Evolutionary conservation across 2,329 filamentous ascomycete species (phyloP).

Genomic region (Diaporthe humulicola): DNA sequence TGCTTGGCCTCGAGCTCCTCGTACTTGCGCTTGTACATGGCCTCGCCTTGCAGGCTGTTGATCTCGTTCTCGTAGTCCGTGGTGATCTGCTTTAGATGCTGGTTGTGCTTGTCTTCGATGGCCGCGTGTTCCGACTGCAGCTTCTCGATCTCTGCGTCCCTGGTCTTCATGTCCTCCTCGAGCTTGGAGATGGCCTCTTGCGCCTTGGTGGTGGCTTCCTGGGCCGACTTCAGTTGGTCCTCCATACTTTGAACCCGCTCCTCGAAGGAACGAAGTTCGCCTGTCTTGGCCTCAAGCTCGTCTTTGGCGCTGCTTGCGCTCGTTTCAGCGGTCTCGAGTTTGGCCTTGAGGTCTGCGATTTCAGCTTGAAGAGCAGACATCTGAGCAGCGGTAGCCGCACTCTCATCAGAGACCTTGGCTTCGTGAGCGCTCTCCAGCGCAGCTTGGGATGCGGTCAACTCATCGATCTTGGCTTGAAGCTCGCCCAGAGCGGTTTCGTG

Average conservation of each 20-base stretch:
- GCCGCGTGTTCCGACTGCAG: conserved; percentile 63
- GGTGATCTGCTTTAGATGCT: conserved; percentile 70
- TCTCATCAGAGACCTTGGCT: conserved; percentile 59
- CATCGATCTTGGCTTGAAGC: conserved; percentile 68
- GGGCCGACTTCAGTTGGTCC: conserved; percentile 60
- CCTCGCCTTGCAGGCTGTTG: conserved; percentile 72
- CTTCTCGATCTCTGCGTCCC: conserved; percentile 63
- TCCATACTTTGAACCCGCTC: conserved; percentile 58
- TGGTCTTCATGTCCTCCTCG: conserved; percentile 60
- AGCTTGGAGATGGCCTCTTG: conserved; percentile 63
- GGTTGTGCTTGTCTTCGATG: conserved; percentile 63
- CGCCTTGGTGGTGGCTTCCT: conserved; percentile 56
- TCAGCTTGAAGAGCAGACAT: conserved; percentile 66
- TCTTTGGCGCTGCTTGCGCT: conserved; percentile 57
- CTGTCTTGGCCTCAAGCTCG: conserved; percentile 59
- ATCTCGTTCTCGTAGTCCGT: conserved; percentile 76
- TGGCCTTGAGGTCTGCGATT: conserved; percentile 63
- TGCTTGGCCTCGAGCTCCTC: conserved; percentile 71
- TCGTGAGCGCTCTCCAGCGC: conserved; percentile 60
- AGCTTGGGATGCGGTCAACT: conserved; percentile 62
- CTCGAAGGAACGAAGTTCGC: conserved; percentile 55
- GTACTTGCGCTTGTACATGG: conserved; percentile 74
- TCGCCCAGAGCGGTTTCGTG: conserved; percentile 63
- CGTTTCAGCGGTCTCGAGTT: conserved; percentile 62
- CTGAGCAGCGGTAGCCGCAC: conserved; percentile 59